Base-by-base conservation (phyloP, 805 yeast genomes). In the Ogataea thermomethanolica region DNA sequence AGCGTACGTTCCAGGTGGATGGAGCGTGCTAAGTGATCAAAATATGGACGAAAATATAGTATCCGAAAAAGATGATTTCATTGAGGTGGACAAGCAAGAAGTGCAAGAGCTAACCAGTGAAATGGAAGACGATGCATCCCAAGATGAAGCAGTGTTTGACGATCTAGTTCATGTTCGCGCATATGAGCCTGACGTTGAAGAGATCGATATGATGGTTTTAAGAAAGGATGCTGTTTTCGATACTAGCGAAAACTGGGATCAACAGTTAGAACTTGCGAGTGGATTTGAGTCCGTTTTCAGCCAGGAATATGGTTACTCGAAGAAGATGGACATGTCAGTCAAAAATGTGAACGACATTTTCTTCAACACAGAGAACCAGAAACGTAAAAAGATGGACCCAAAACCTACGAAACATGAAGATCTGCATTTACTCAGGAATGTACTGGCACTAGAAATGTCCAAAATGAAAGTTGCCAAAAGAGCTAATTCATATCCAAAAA, bases 101-200 rank as follows among this genome's bases (percentile, higher is more conserved):
- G 33, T 23, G 21, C 45, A 46, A 17, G 33, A 41, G 1, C 35
- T 37, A 55, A 48, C 56, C 59, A 46, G 50, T 24, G 27, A 30
- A n/a, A 29, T 33, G 26, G 43, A 39, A 24, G 43, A 39, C 9
- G 42, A 38, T 8, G 32, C 17, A 6, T 24, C 28, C 21, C 28
- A 26, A 5, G 37, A 38, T 6, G 42, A 38, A 8, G 28, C 33
- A 7, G 35, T 22, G 3, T 39, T 39, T 24, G 43, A 39, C 13
- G 73, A 70, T 2, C 56, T 78, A 14, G 69, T 81, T 6, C 68
- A 73, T 35, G 85, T 81, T 48, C 81, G 78, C 51, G 83, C 78
- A 3, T 84, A 76, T 55, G 93, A 84, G 58, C 91, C 91, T 0
- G 77, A 78, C 43, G 62, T 73, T 11, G 65, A 64, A 17, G 74